phyloP scores from a whole-genome alignment of 2,329 filamentous ascomycete species.

The Coniochaeta ligniaria region DNA sequence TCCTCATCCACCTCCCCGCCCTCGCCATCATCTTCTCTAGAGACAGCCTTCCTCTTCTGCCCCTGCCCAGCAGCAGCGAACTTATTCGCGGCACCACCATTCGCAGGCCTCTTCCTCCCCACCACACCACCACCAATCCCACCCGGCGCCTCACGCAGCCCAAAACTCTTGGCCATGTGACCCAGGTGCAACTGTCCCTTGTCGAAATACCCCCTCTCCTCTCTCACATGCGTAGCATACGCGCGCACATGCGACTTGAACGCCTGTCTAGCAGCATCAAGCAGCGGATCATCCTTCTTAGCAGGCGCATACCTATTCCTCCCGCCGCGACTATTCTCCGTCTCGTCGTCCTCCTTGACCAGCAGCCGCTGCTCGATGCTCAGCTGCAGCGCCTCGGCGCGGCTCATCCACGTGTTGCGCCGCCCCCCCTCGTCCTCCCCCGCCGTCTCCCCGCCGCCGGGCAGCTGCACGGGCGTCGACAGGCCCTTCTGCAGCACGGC shows the following conservation, averaged over 20 bases:
- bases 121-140: constrained; percentile 62
- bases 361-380: constrained; percentile 54
- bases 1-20: constrained; percentile 41
- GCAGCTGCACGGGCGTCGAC: constrained; percentile 50
- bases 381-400: constrained; percentile 50
- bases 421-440: constrained; percentile 56
- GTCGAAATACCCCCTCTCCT: constrained; percentile 82
- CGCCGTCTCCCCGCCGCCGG: constrained; percentile 51
- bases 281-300: constrained; percentile 50
- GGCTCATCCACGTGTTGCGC: constrained; percentile 31
- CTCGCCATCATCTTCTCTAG: constrained; percentile 30
- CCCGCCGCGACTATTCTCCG: not conserved
- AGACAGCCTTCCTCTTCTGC: constrained; percentile 14
- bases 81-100: constrained; percentile 12
- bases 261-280: constrained; percentile 75
- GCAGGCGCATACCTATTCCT: not conserved
- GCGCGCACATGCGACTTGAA: constrained; percentile 91
- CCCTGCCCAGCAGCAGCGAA: constrained; percentile 8
- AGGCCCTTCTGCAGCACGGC: constrained; percentile 59
- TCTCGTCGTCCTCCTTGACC: constrained; percentile 12
- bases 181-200: constrained; percentile 87
- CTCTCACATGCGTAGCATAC: constrained; percentile 86
- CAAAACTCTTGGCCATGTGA: constrained; percentile 91
- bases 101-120: constrained; percentile 34
- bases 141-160: constrained; percentile 77